Base-by-base conservation (phyloP, 306 rosid species). In the Castanea mollissima region DNA sequence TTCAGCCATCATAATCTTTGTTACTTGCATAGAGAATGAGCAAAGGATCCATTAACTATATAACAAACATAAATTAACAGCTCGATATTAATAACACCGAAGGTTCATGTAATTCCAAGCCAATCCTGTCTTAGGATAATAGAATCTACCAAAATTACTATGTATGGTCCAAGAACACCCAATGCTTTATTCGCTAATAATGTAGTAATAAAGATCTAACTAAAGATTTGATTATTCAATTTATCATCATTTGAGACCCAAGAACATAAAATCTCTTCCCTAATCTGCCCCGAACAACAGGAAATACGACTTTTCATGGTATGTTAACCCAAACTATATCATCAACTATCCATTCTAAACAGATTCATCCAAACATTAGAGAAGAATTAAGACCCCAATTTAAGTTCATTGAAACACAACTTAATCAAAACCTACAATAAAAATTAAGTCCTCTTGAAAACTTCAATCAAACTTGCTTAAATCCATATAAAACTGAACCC, bases 1-100 rank as follows among this genome's bases (percentile, higher is more conserved):
- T 31, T 65, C 51, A 34, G 82, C 67, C 81, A 87, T 75, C 41
- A 75, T 29, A 25, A 76, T 60, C 54, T 80, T 21, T 27, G 44
- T 58, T 51, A 60, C 44, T 41, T 19, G 64, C 67, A 59, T 12
- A 23, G 69, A 29, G 44, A 63, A 63, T 27, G 20, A 29, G 38
- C 4, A 29, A 16, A 29, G 69, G 11, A 63, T 20, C 8, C 9
- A 12, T 49, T 25, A 35, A 60, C 5, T 25, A 12, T 12, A 10
- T 3, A 49, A 10, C 54, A 49, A 49, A 49, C 16, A 49, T 2
- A 49, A 49, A 49, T 49, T 0, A 23, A 59, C 65, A 23, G 31
- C 32, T 8, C 1, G 32, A 59, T 23, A 25, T 29, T 41, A 41
- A 59, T 11, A 23, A 25, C 15, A 59, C 3, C 23, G 31, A 10